Conservation (phyloP, 164 flowering plant genomes). For the Nymphaea thermarum region DNA sequence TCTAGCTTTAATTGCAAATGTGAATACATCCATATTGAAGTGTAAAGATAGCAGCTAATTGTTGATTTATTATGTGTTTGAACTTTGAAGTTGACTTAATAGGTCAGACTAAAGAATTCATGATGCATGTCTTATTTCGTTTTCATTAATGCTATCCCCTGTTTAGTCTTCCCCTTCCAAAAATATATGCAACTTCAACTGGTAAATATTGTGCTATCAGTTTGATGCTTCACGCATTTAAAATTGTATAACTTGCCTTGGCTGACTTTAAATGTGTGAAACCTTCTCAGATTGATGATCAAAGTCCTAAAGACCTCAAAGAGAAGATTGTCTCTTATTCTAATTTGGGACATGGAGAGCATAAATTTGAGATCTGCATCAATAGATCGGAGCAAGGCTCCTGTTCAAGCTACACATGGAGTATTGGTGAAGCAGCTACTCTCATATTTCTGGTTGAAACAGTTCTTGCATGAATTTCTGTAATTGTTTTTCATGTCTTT, state of each 20-base stretch:
- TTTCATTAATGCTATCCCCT: too few species aligned
- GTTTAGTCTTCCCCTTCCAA: too few species aligned
- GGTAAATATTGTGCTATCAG: not conserved
- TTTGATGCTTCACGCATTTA: not conserved
- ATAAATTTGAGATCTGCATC: slow-evolving; percentile 66
- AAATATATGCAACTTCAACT: not conserved
- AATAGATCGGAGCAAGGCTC: slow-evolving; percentile 22
- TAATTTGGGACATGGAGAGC: slow-evolving; percentile 59
- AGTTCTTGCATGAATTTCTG: not conserved
- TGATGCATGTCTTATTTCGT: too few species aligned
- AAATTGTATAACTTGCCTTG: not conserved
- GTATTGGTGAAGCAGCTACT: slow-evolving; percentile 47
- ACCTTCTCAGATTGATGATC: slow-evolving; percentile 59
- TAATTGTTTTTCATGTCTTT: too few species aligned
- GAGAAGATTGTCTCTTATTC: slow-evolving; percentile 31
- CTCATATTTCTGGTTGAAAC: slow-evolving; percentile 4
- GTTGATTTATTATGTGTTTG: too few species aligned
- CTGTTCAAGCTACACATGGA: slow-evolving; percentile 71
- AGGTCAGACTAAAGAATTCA: too few species aligned
- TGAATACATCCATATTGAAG: too few species aligned
- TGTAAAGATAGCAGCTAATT: too few species aligned
- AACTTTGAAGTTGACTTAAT: too few species aligned
- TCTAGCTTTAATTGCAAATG: too few species aligned
- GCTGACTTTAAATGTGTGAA: not conserved
- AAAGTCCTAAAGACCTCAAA: slow-evolving; percentile 30